Base-by-base conservation (phyloP, 169 alveolate species). In the Plasmodium ovale region DNA sequence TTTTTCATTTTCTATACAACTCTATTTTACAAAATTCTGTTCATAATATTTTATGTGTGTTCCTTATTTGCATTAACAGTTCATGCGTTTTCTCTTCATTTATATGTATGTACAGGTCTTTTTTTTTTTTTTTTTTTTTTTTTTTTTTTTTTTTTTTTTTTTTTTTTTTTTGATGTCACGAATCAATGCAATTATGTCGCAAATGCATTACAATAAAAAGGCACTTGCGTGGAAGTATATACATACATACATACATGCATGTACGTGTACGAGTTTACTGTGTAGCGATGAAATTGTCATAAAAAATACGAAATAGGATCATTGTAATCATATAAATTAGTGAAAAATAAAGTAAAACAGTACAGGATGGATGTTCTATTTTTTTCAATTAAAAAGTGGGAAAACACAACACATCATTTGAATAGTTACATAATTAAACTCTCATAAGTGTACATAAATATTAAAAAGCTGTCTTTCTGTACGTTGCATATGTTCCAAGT, bases 51-150 rank as follows among this genome's bases (percentile, higher is more conserved):
- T 1, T 3, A 44, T 44, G n/a, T 12, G n/a, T 3, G 19, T 54
- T 6, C 64, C 29, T 54, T 54, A 54, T 54, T 54, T 54, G 29
- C 29, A 54, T 54, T 44, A 44, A n/a, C 56, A 19, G 56, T 44
- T 44, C 1, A 3, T 44, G 1, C 12, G 23, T 56, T 56, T 23
- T 56, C 31, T 56, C 23, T 56, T 16, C 35, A 16, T 56, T 19
- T 19, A 19, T 29, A 56, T 0, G 23, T 56, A 1, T 3, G 35
- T 25, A 56, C 67, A 19, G 23, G 31, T 3, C 67, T 19, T 60
- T 60, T 60, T 27, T 31, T 27, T 60, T 27, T 60, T 60, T 33
- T 60, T 33, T 60, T 5, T 60, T 9, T 21, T n/a, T 9, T 19
- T 16, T 1, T 54, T 19, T 54, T 54, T 14, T 19, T 2, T 54